Evolutionary conservation across 768 basidiomycete genomes (phyloP), one percentile per base, ranked within the genome.

Genomic region (Naganishia friedmannii): DNA sequence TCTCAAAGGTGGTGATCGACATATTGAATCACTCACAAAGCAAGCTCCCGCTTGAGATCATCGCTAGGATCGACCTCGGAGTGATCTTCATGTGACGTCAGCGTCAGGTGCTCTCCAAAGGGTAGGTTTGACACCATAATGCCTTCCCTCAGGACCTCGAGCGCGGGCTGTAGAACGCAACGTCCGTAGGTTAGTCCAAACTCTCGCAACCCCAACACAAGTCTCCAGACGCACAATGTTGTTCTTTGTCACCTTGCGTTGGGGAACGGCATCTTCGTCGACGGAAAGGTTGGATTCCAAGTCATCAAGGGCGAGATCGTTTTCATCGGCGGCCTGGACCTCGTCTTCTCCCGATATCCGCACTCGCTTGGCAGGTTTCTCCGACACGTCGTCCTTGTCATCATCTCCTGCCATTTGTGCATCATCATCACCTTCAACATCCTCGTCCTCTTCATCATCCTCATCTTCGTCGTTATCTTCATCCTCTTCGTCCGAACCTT

Each of bases 21-120:
- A 17, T 23, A 8, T 19, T 12, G 13, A 45, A 66, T 55, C 46
- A 48, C 91, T 71, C 80, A 98, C 93, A 99, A 97, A 21, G 92
- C 91, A 53, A 97, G 86, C 82, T 99, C 96, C 70, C 96, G 90
- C 74, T 91, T 90, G 29, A 99, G 85, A 81, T 98, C 95, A 80
- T 93, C 90, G 65, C 58, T 67, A 15, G 72, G 66, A 58, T 78
- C 75, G 48, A 73, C 73, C 3, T 70, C 57, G 8, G 65, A 56
- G 19, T 69, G 57, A 46, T 65, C 69, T 26, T 75, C 77, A 31
- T 72, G 73, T 45, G 75, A 77, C 23, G 73, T 71, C 48, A 80
- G 19, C 9, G 77, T 76, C 39, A 79, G 72, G 65, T 77, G 75
- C 56, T 80, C 77, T 17, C 69, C 69, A 72, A 74, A 77, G 21